A percentile compares a stretch with the other conserved stretches of the same genome.
phyloP scores from a whole-genome alignment of 768 basidiomycete genomes.

The Rhizopogon roseolus region DNA sequence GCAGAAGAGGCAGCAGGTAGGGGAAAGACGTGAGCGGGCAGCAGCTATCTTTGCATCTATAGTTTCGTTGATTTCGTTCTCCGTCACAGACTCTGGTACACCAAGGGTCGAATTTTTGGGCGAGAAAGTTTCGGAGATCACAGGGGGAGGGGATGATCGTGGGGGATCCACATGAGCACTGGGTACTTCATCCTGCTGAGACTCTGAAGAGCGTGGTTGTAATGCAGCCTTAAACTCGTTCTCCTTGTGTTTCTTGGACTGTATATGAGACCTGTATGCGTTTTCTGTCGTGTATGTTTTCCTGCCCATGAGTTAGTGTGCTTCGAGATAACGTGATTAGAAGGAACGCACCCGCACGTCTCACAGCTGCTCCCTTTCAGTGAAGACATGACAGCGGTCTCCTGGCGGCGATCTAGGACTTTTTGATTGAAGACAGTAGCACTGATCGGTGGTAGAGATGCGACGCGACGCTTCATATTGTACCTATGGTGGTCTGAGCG shows the following conservation, averaged over 20 bases:
- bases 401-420: conserved; percentile 70
- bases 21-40: conserved; percentile 56
- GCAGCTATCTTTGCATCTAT: conserved; percentile 75
- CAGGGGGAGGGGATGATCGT: conserved; percentile 2
- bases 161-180: conserved; percentile 10
- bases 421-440: conserved; percentile 80
- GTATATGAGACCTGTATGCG: conserved; percentile 81
- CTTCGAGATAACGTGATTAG: neutral
- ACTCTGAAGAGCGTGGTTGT: conserved; percentile 5
- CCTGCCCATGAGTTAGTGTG: conserved; percentile 33
- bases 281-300: conserved; percentile 89
- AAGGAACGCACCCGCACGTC: conserved; percentile 69
- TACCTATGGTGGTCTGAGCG: conserved; percentile 94
- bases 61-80: conserved; percentile 45
- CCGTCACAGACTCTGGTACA: conserved; percentile 34
- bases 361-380: conserved; percentile 61
- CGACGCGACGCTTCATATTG: conserved; percentile 96
- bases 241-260: conserved; percentile 88
- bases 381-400: conserved; percentile 67
- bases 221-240: conserved; percentile 50
- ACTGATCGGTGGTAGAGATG: conserved; percentile 81
- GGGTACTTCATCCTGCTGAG: conserved; percentile 10
- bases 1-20: conserved; percentile 87
- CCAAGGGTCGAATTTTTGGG: conserved; percentile 16
- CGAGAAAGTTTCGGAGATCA: neutral